Evolutionary conservation across 1,284 basidiomycete species (phyloP).

Genomic region (Rhodotorula sp.): DNA sequence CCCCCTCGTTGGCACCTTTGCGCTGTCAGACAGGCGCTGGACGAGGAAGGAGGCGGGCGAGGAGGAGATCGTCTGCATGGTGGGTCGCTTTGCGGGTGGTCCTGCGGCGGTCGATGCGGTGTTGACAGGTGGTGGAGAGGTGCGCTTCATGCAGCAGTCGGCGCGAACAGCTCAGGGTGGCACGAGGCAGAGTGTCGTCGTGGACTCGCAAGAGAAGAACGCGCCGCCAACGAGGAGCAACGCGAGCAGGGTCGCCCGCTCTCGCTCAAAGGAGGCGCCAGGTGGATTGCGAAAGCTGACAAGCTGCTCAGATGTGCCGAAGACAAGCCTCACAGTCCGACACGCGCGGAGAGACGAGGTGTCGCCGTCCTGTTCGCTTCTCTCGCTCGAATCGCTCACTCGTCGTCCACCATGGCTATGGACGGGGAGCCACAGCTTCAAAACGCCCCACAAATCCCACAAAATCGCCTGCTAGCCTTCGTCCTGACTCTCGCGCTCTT

Average conservation of each 20-base stretch:
- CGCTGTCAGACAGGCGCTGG: constrained; percentile 78
- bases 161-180: background rate
- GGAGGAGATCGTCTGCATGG: background rate
- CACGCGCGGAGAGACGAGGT: too few relatives aligned
- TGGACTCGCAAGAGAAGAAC: background rate
- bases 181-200: background rate
- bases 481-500: constrained; percentile 22
- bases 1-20: constrained; percentile 81
- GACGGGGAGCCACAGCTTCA: too few relatives aligned
- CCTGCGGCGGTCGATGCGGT: background rate
- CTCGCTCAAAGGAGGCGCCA: background rate
- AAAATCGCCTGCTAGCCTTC: constrained; percentile 11
- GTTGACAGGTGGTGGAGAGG: background rate
- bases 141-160: constrained; percentile 15
- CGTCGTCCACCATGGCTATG: too few relatives aligned
- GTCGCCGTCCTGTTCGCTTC: background rate
- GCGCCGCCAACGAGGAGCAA: background rate
- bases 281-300: background rate
- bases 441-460: too few relatives aligned
- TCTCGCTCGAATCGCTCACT: background rate
- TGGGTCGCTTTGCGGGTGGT: background rate
- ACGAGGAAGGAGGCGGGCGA: constrained; percentile 62
- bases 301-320: background rate
- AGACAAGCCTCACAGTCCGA: background rate
- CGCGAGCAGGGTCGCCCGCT: too few relatives aligned